A percentile compares a stretch with the other conserved stretches of the same genome.
These are phyloP conservation scores for Suillus hirtellus DNA, from an alignment of 768 basidiomycete species.

Conservation along the genomic window DNA sequence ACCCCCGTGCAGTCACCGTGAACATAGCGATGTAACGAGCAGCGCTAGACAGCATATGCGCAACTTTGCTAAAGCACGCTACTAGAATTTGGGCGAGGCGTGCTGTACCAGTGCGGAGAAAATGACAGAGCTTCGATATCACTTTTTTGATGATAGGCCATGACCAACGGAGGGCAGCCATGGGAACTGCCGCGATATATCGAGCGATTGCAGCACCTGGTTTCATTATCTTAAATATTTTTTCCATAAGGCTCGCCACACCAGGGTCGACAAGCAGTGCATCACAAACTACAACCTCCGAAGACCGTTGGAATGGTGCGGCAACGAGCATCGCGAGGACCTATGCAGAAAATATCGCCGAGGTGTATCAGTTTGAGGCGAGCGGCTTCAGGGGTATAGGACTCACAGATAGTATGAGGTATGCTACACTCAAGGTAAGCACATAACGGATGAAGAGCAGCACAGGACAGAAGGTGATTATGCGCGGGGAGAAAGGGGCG, in stretches of 20 bases:
- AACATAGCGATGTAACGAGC: not conserved
- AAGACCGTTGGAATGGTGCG: not conserved
- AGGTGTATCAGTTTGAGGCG: not conserved
- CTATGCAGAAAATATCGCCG: not conserved
- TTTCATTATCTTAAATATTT: not conserved
- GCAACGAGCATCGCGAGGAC: not conserved
- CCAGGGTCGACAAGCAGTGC: not conserved
- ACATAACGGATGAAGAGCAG: not conserved
- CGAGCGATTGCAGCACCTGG: not conserved
- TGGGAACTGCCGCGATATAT: not conserved
- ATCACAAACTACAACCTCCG: not conserved
- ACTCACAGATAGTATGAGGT: constrained; percentile 4
- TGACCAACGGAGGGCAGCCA: not conserved
- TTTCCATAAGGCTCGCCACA: not conserved
- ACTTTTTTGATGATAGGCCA: not conserved
- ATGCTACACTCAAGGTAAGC: constrained; percentile 2
- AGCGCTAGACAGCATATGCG: not conserved
- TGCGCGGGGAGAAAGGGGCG: not conserved
- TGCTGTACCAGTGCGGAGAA: not conserved
- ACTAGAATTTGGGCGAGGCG: not conserved
- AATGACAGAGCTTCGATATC: not conserved
- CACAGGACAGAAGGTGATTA: constrained; percentile 4
- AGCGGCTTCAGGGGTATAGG: not conserved
- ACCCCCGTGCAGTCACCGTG: not conserved
- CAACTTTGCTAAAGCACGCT: not conserved